Base-by-base conservation (phyloP, 1,284 basidiomycete species). In the Inonotus obliquus region DNA sequence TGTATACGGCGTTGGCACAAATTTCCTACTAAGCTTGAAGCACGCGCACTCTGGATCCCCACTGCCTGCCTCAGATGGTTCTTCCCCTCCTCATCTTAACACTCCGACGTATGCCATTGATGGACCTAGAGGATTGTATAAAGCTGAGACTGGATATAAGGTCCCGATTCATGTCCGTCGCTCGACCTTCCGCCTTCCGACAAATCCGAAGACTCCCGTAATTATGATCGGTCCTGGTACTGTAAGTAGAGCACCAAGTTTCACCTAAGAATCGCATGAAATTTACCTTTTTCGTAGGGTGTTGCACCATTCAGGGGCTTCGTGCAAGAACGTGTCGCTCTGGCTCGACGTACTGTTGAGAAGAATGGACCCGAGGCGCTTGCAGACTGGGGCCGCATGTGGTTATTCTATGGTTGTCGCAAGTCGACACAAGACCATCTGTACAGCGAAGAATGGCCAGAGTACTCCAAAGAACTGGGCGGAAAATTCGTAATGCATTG, bases 201-300 rank as follows among this genome's bases (percentile, higher is more conserved):
- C 96, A 14, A 94, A 93, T 72, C 96, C 96, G 58, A 98, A 97
- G 82, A 96, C 94, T 64, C 96, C 96, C 2, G 90, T 99, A 62
- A 95, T 99, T 75, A 98, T 99, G 96, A 86, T 99, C 72, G 96
- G 96, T 59, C 96, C 96, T 62, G 96, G 96, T 61, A 98, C 96
- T 64, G 94, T 96, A 71, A 78, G 91, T 83, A 35, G 32, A 27
- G 4, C 21, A 51, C 17, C 25, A 38, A 60, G 64, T 13, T 41
- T 29, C 19, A 52, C 17, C 32, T n/a, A 21, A 52, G 14, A 35
- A 35, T 39, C 49, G 27, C 21, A 37, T 53, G n/a, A 38, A n/a
- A 53, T 57, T 65, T 10, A 64, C 60, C 27, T 59, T 47, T 52
- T 58, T 58, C 67, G 60, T 52, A 91, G 92, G 94, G 95, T 79